Base-by-base conservation (phyloP, 768 basidiomycete species). In the Trametes cingulata region DNA sequence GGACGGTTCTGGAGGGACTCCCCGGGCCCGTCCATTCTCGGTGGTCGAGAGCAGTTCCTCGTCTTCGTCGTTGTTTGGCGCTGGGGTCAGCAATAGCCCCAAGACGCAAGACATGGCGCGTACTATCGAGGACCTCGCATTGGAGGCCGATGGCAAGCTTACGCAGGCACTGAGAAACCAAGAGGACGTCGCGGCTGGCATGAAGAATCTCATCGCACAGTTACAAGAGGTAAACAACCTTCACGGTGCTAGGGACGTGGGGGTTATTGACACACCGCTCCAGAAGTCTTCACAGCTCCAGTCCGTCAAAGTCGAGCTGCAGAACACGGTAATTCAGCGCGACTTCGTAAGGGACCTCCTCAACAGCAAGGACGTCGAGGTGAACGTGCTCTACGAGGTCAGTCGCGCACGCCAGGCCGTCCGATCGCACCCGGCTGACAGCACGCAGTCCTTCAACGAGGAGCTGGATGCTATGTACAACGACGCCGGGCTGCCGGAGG, bases 381-480 rank as follows among this genome's bases (percentile, higher is more conserved):
- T 95, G 73, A 91, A 95, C 68, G 90, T 93, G 71, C 89, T 96
- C 83, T 95, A 95, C 64, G 90, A 94, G 80, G 93, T 94, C 41
- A 67, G 81, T 69, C 15, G 13, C 12, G 39, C 40, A 17, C 40
- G 9, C 24, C 29, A 33, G 29, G 20, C 25, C n/a, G 19, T 43
- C 24, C 15, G 6, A 35, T 35, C 33, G 41, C 41, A 22, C 29
- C 25, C 55, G 13, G 46, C 58, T 60, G 56, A 62, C 39, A 27
- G 47, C 24, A 20, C 40, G 1, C 62, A 95, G 93, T 90, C 92
- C 2, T 95, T 97, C 76, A 96, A 97, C 71, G 93, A 94, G 69
- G 94, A 96, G 71, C 80, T 97, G 33, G 93, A 95, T 64, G 85
- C 83, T 17, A 92, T 96, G 91, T 96, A 87, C 73, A 88, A 89